A percentile compares a stretch with the other conserved stretches of the same genome.
These are phyloP conservation scores for Anethum foeniculum DNA, from an alignment of 140 eudicot species.

Conservation along the genomic window DNA sequence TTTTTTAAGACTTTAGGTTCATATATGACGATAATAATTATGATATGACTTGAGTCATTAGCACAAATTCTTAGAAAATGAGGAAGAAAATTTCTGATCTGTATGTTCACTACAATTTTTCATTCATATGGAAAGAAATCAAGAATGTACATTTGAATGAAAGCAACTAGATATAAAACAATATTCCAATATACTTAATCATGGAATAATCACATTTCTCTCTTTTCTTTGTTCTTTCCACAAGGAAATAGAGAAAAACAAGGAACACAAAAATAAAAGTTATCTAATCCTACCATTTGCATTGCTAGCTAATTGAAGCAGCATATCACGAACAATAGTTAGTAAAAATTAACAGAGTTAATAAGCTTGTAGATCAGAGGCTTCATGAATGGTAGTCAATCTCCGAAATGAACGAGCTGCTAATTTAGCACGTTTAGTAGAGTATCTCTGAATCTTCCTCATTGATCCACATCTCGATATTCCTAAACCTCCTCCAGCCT, in stretches of 20 bases:
- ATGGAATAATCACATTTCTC: background rate
- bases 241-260: background rate
- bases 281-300: background rate
- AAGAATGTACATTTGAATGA: background rate
- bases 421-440: constrained; percentile 40
- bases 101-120: background rate
- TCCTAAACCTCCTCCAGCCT: constrained; percentile 19
- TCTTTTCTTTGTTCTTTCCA: background rate
- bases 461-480: constrained; percentile 51
- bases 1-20: too few relatives aligned
- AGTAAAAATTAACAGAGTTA: constrained; percentile 1
- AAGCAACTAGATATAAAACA: background rate
- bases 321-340: background rate
- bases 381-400: constrained; percentile 58
- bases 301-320: constrained; percentile 4
- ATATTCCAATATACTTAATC: background rate
- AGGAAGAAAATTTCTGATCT: background rate
- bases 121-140: too few relatives aligned
- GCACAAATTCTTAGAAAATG: too few relatives aligned
- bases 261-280: background rate
- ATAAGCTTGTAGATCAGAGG: constrained; percentile 19
- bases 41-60: too few relatives aligned
- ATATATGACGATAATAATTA: too few relatives aligned
- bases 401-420: constrained; percentile 55
- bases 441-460: constrained; percentile 42